phyloP scores from a whole-genome alignment of 495 filamentous ascomycete genomes.

The Podospora anserina region DNA sequence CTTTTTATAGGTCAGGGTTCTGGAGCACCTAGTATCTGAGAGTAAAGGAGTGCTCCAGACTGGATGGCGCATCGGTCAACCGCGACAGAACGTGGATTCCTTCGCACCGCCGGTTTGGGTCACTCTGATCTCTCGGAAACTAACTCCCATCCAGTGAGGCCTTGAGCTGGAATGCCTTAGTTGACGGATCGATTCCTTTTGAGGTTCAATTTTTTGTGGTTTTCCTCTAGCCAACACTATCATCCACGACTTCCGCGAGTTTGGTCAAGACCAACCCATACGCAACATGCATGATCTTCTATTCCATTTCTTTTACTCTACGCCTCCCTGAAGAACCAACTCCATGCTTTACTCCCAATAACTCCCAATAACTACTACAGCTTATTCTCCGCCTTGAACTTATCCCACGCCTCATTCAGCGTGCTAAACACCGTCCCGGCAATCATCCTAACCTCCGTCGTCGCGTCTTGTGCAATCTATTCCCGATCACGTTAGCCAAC shows the following conservation, averaged over 20 bases:
- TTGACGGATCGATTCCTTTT: neutral
- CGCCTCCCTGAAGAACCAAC: neutral
- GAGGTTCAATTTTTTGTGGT: neutral
- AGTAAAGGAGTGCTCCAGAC: neutral
- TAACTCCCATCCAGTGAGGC: neutral
- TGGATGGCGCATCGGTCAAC: neutral
- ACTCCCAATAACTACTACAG: slow-evolving; percentile 40
- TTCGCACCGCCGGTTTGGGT: neutral
- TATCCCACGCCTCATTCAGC: slow-evolving; percentile 97
- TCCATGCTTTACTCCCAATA: neutral
- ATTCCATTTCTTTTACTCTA: neutral
- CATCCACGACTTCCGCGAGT: neutral
- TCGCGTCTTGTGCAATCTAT: slow-evolving; percentile 81
- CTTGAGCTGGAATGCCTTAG: neutral
- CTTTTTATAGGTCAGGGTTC: neutral
- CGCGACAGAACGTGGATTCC: neutral
- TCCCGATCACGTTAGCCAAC: slow-evolving; percentile 7
- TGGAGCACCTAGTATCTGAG: neutral
- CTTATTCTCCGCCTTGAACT: slow-evolving; percentile 88
- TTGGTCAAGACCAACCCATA: neutral
- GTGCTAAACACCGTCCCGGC: slow-evolving; percentile 85
- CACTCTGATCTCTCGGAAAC: neutral
- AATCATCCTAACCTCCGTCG: slow-evolving; percentile 93
- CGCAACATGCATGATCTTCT: neutral
- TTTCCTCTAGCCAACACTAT: neutral